Base-by-base conservation (phyloP, 1,139 yeast genomes). In the Pichia sp. region DNA sequence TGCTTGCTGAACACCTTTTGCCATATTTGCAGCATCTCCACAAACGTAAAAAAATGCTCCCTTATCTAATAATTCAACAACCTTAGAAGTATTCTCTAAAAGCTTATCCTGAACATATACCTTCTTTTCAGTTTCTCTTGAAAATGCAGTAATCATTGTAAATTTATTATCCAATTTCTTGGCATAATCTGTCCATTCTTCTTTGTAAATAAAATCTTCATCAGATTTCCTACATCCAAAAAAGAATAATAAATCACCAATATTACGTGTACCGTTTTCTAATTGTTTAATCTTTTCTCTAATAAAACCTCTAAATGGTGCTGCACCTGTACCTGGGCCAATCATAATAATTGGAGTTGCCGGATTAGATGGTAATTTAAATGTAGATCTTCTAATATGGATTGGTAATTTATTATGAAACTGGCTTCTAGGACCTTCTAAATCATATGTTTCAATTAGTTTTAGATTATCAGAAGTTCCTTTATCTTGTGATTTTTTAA, bases 311-410 rank as follows among this genome's bases (percentile, higher is more conserved):
- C 97, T 82, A 70, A 92, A 84, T 50, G 98, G 98, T 10, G 98
- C 97, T 47, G 92, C 92, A 62, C 98, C 98, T 7, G 98, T 92
- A 54, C 98, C 98, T 40, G 98, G 97, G 32, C 98, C 98, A 61
- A 92, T 76, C 83, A 90, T 79, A 56, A 92, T 87, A 31, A 92
- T 76, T 8, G 98, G 97, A 39, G 83, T 80, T 16, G 77, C 65
- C 29, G 95, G 82, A 61, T 87, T 87, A 16, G 89, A 73, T n/a
- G 98, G 98, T 53, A 92, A 74, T 70, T 87, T 90, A 71, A 92
- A 92, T 46, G 94, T 86, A 8, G 97, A 89, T 67, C 94, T 87
- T 68, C 98, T 85, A 40, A 92, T 85, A 64, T 89, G 96, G 39
- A 92, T 82, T 11, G 97, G 97, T 46, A 90, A 73, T 61, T 82